Conservation (phyloP, 108 stramenopile species). For the Cyclotella sp. region DNA sequence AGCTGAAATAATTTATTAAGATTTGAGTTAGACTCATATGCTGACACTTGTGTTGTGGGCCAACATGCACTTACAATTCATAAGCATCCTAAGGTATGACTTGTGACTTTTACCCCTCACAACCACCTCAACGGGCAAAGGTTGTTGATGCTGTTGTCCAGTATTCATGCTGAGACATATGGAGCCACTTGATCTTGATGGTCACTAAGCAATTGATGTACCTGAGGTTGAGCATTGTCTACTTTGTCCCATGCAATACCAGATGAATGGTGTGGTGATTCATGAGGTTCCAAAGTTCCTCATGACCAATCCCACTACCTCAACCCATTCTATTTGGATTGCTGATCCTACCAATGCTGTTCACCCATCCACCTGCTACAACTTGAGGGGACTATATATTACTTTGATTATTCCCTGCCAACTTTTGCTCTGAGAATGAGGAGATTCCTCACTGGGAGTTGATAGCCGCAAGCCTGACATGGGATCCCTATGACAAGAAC, state of each 20-base stretch:
- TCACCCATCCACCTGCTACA: not conserved
- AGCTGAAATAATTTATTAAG: too few species aligned
- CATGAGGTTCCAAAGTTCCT: conserved; percentile 34
- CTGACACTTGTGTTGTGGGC: too few species aligned
- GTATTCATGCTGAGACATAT: not conserved
- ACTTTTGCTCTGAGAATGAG: not conserved
- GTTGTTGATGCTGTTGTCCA: not conserved
- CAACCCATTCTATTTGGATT: conserved; percentile 14
- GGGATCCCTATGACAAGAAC: not conserved
- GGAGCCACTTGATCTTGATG: not conserved
- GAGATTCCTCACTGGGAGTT: not conserved
- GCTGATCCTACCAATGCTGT: not conserved
- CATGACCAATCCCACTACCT: conserved; percentile 7
- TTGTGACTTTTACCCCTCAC: too few species aligned
- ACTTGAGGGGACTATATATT: not conserved
- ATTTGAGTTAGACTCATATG: too few species aligned
- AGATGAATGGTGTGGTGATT: conserved; percentile 31
- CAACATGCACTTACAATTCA: too few species aligned
- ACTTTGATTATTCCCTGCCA: conserved; percentile 3
- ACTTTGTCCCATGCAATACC: conserved; percentile 35
- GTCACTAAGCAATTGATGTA: conserved; percentile 17
- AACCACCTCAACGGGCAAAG: too few species aligned
- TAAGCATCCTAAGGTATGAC: too few species aligned
- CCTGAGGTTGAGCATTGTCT: conserved; percentile 14
- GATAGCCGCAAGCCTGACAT: not conserved